Conservation (phyloP, 2,329 filamentous ascomycete species). For the Polychaeton citri region DNA sequence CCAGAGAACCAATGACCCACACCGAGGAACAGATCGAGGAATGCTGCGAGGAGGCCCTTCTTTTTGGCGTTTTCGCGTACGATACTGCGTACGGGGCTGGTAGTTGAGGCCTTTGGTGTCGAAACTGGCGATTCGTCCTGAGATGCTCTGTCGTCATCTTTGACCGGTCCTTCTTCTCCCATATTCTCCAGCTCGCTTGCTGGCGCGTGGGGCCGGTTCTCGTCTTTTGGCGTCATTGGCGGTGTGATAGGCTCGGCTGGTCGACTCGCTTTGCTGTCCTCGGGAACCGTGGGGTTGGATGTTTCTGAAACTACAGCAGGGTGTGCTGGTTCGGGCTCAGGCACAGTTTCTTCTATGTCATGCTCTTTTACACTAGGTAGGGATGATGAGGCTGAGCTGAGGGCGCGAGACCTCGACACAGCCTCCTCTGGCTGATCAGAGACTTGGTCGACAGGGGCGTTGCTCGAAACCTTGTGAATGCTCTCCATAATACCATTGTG, state of each 20-base stretch:
- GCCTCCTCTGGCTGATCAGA: constrained; percentile 1
- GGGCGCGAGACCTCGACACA: not conserved
- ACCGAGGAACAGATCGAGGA: not conserved
- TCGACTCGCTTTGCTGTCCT: too few species aligned
- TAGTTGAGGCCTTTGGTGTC: too few species aligned
- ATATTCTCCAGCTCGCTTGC: too few species aligned
- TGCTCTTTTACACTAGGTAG: constrained; percentile 17
- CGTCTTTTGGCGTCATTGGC: constrained; percentile 19
- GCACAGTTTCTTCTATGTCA: constrained; percentile 4
- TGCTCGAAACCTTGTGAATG: constrained; percentile 14
- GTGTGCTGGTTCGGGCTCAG: too few species aligned
- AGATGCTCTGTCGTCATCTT: not conserved
- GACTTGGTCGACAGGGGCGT: constrained; percentile 12
- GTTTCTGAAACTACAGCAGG: too few species aligned
- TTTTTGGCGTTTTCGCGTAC: not conserved
- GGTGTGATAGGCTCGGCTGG: constrained; percentile 18
- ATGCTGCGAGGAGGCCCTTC: not conserved
- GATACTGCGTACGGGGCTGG: too few species aligned
- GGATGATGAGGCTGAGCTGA: constrained; percentile 5
- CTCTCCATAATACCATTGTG: constrained; percentile 21
- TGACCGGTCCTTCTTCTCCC: not conserved
- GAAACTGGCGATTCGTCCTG: too few species aligned
- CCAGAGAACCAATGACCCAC: not conserved
- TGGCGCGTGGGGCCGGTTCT: constrained; percentile 4
- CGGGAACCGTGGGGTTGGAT: too few species aligned